Percentiles rank a stretch among this genome's conserved stretches.
These are phyloP conservation scores for Aplosporella prunicola DNA, from an alignment of 2,329 filamentous ascomycete species.

Conservation along the genomic window DNA sequence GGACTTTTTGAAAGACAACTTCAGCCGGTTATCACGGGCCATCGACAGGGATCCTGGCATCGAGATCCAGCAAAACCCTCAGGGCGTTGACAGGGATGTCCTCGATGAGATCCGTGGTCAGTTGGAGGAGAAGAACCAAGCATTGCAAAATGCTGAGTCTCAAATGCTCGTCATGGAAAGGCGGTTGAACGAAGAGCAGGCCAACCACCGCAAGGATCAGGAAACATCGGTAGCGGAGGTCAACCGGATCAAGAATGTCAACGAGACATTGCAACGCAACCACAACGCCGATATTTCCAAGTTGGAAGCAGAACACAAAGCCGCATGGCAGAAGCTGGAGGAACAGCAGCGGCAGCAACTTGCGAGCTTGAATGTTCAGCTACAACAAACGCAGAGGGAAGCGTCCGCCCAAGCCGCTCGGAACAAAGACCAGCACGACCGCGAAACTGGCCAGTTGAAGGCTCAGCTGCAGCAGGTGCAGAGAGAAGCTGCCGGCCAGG, in stretches of 20 bases:
- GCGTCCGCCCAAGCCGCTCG: conserved; percentile 18
- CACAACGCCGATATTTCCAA: conserved; percentile 58
- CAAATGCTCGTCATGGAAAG: conserved; percentile 46
- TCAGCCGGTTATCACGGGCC: conserved; percentile 70
- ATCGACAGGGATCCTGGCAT: conserved; percentile 86
- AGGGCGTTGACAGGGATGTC: conserved; percentile 86
- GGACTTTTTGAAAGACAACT: conserved; percentile 93
- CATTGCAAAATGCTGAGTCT: conserved; percentile 47
- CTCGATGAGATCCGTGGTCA: conserved; percentile 77
- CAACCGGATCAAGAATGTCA: conserved; percentile 52
- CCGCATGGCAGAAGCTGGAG: conserved; percentile 32
- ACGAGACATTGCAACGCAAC: conserved; percentile 59
- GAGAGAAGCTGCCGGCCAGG: conserved; percentile 20
- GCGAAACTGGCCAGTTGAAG: conserved; percentile 21
- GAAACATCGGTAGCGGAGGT: conserved; percentile 36
- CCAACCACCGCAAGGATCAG: conserved; percentile 59
- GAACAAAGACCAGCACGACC: conserved; percentile 26
- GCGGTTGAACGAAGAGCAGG: conserved; percentile 60
- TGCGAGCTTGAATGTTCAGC: conserved; percentile 25
- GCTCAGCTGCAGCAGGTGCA: conserved; percentile 23
- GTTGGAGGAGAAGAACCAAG: conserved; percentile 60
- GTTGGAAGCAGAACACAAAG: conserved; percentile 29
- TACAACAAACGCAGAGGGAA: conserved; percentile 25
- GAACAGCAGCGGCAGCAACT: conserved; percentile 39
- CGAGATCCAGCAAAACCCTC: conserved; percentile 68